Evolutionary conservation across 2,329 filamentous ascomycete species (phyloP).

Genomic region (Rhynchosporium graminicola): DNA sequence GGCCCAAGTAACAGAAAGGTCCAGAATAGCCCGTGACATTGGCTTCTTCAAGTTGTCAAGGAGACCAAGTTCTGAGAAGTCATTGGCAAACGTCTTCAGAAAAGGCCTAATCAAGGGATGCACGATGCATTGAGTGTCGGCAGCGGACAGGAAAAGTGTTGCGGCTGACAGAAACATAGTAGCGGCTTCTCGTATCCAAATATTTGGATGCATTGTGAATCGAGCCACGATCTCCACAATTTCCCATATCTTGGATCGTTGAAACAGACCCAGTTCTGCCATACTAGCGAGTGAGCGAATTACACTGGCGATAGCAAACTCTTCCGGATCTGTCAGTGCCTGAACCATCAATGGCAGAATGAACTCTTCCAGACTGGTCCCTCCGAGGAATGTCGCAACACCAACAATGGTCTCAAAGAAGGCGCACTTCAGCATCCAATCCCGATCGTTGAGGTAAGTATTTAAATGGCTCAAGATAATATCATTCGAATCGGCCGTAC

Average conservation of each 20-base stretch:
- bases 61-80: slow-evolving; percentile 71
- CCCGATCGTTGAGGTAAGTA: slow-evolving; percentile 92
- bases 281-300: slow-evolving; percentile 86
- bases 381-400: slow-evolving; percentile 87
- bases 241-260: slow-evolving; percentile 82
- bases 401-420: slow-evolving; percentile 96
- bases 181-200: slow-evolving; percentile 92
- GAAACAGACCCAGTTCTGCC: slow-evolving; percentile 83
- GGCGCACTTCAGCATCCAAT: slow-evolving; percentile 95
- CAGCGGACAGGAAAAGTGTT: slow-evolving; percentile 71
- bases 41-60: slow-evolving; percentile 84
- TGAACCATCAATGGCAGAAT: slow-evolving; percentile 95
- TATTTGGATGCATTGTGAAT: slow-evolving; percentile 90
- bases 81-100: slow-evolving; percentile 70
- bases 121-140: slow-evolving; percentile 82
- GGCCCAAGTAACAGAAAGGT: slow-evolving; percentile 85
- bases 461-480: slow-evolving; percentile 96
- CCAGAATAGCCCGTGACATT: slow-evolving; percentile 75
- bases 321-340: slow-evolving; percentile 87
- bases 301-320: slow-evolving; percentile 89
- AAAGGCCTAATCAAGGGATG: slow-evolving; percentile 80
- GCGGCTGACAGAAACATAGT: slow-evolving; percentile 79
- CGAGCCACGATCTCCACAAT: slow-evolving; percentile 79
- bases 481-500: slow-evolving; percentile 87
- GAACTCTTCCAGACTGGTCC: slow-evolving; percentile 87